Percentiles rank a stretch among this genome's conserved stretches.
Evolutionary conservation across 2,329 filamentous ascomycete genomes (phyloP).

Genomic region (Hypoxylon sp.): DNA sequence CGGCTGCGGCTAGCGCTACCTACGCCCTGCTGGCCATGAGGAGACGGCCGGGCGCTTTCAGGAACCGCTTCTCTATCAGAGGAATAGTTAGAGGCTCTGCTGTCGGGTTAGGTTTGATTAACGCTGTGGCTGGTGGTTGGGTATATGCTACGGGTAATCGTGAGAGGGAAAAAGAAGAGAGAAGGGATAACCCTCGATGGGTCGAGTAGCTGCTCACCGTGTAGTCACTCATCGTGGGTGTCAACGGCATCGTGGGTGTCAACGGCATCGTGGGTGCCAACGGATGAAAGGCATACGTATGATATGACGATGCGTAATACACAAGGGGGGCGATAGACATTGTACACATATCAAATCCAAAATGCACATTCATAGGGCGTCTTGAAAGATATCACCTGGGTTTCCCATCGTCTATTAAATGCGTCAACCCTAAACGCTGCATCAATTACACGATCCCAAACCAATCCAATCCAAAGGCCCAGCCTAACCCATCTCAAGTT

Average conservation of each 20-base stretch:
- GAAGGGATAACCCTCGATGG: slow-evolving; percentile 65
- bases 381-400: too few species aligned
- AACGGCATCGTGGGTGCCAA: neutral
- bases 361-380: too few species aligned
- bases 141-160: slow-evolving; percentile 65
- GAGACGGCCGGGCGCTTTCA: slow-evolving; percentile 53
- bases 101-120: slow-evolving; percentile 62
- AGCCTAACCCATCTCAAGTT: slow-evolving; percentile 5
- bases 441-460: neutral
- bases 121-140: slow-evolving; percentile 63
- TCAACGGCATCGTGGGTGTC: too few species aligned
- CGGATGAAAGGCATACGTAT: neutral
- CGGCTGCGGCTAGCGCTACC: slow-evolving; percentile 67
- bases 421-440: neutral
- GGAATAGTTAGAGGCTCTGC: slow-evolving; percentile 64
- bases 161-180: slow-evolving; percentile 61
- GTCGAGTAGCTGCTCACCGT: slow-evolving; percentile 53
- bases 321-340: neutral
- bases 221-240: too few species aligned
- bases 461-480: neutral
- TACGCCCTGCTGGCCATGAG: slow-evolving; percentile 68
- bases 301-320: neutral
- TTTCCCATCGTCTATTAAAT: neutral
- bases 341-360: neutral
- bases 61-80: slow-evolving; percentile 57